Evolutionary conservation across 2,329 filamentous ascomycete genomes (phyloP).

Genomic region (Talaromyces sp.): DNA sequence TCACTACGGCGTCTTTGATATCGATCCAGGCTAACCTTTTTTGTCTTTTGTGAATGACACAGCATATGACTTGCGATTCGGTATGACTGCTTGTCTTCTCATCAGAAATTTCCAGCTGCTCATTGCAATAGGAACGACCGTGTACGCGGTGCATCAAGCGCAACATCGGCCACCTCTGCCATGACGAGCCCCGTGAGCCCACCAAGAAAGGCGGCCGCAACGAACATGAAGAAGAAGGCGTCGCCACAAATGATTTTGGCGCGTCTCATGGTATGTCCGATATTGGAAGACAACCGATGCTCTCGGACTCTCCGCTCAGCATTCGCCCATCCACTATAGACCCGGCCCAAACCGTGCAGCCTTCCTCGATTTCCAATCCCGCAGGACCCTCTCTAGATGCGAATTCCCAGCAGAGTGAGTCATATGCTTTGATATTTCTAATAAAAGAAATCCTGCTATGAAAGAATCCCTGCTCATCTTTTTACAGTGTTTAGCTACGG

Average conservation of each 20-base stretch:
- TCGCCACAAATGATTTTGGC: slow-evolving; percentile 39
- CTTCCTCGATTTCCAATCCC: slow-evolving; percentile 57
- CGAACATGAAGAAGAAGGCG: slow-evolving; percentile 56
- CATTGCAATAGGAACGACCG: slow-evolving; percentile 67
- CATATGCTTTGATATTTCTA: slow-evolving; percentile 1
- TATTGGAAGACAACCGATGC: slow-evolving; percentile 42
- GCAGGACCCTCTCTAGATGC: slow-evolving; percentile 47
- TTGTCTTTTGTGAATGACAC: slow-evolving; percentile 29
- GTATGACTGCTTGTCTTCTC: slow-evolving; percentile 41
- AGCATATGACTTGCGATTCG: slow-evolving; percentile 92
- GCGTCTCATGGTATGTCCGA: slow-evolving; percentile 50
- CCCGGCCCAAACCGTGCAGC: slow-evolving; percentile 60
- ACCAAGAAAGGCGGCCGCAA: slow-evolving; percentile 73
- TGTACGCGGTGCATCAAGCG: slow-evolving; percentile 97
- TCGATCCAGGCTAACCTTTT: slow-evolving; percentile 14
- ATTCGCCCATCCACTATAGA: slow-evolving; percentile 45
- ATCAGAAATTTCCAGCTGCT: slow-evolving; percentile 24
- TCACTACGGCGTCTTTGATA: slow-evolving; percentile 5
- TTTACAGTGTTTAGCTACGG: slow-evolving; percentile 70
- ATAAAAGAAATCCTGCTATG: slow-evolving; percentile 19
- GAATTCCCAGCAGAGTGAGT: slow-evolving; percentile 13
- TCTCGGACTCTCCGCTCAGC: slow-evolving; percentile 36
- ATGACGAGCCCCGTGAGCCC: slow-evolving; percentile 89
- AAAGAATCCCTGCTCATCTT: slow-evolving; percentile 19
- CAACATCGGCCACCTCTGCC: slow-evolving; percentile 96